These are phyloP conservation scores for Xylaria arbuscula DNA, from an alignment of 2,329 filamentous ascomycete species.

Conservation along the genomic window DNA sequence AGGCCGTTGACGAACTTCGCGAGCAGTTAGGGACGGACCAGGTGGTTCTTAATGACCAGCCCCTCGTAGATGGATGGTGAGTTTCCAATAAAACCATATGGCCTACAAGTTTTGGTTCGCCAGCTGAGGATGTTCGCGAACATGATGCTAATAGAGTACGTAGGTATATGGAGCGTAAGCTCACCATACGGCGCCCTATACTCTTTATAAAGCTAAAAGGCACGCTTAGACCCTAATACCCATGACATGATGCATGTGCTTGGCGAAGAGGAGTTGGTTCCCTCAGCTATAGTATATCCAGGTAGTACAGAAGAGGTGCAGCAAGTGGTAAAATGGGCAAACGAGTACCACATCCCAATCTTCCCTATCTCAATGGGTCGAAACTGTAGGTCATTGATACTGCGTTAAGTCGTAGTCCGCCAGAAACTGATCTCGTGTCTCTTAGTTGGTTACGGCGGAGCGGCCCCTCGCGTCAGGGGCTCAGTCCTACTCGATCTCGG, in stretches of 20 bases:
- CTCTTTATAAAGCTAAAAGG: slow-evolving; percentile 22
- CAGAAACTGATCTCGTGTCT: slow-evolving; percentile 9
- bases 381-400: slow-evolving; percentile 44
- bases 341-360: slow-evolving; percentile 46
- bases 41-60: slow-evolving; percentile 56
- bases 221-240: slow-evolving; percentile 51
- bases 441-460: slow-evolving; percentile 64
- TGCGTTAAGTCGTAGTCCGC: slow-evolving; percentile 3
- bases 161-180: slow-evolving; percentile 50
- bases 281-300: slow-evolving; percentile 55
- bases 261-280: slow-evolving; percentile 59
- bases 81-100: slow-evolving; percentile 36
- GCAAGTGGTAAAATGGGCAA: slow-evolving; percentile 49
- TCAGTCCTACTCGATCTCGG: slow-evolving; percentile 64
- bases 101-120: slow-evolving; percentile 20
- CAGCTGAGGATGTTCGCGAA: not conserved
- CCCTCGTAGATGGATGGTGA: slow-evolving; percentile 55
- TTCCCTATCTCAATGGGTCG: slow-evolving; percentile 48
- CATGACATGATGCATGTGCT: slow-evolving; percentile 57
- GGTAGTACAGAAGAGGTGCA: slow-evolving; percentile 50
- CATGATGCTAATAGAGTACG: not conserved
- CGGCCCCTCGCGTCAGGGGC: slow-evolving; percentile 63
- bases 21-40: slow-evolving; percentile 52
- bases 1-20: slow-evolving; percentile 53
- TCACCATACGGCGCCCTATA: not conserved